phyloP scores from a whole-genome alignment of 1,139 yeast species.

The Nakaseomyces delphensis region DNA sequence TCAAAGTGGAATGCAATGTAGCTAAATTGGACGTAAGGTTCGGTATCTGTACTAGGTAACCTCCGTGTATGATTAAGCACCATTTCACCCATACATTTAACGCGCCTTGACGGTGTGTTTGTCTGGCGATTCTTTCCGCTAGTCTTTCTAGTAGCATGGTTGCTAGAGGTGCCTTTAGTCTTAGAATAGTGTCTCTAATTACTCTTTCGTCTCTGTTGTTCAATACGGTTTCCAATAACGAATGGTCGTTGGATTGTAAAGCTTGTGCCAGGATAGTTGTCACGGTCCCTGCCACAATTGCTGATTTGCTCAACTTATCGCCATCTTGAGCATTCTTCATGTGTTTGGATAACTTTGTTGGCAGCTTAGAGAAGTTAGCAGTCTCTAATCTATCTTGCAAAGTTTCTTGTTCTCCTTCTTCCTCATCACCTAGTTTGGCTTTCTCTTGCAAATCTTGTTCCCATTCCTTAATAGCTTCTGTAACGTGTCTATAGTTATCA shows the following conservation, averaged over 20 bases:
- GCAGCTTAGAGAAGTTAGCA: constrained; percentile 13
- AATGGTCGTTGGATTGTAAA: constrained; percentile 59
- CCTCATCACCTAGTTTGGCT: constrained; percentile 27
- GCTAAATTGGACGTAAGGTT: constrained; percentile 61
- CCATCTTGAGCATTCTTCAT: constrained; percentile 21
- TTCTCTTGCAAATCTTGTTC: constrained; percentile 24
- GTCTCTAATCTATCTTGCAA: constrained; percentile 49
- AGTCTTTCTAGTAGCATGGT: constrained; percentile 69
- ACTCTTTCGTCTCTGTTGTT: constrained; percentile 64
- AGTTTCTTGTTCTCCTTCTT: constrained; percentile 37
- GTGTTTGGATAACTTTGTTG: constrained; percentile 14
- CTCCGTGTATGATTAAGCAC: constrained; percentile 88
- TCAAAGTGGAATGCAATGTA: constrained; percentile 66
- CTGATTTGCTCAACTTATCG: constrained; percentile 1
- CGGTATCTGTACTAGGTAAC: constrained; percentile 59
- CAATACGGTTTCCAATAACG: constrained; percentile 71
- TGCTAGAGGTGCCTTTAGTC: constrained; percentile 64
- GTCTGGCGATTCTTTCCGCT: constrained; percentile 74
- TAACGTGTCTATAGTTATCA: constrained; percentile 49
- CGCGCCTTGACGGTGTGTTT: constrained; percentile 54
- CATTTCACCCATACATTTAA: constrained; percentile 88
- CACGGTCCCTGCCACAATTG: constrained; percentile 41
- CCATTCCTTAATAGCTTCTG: constrained; percentile 34
- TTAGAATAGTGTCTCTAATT: constrained; percentile 61
- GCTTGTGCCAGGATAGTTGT: constrained; percentile 64